A percentile compares a stretch with the other conserved stretches of the same genome.
Evolutionary conservation across 2,329 filamentous ascomycete species (phyloP).

Genomic region (Alternaria incomplexa): DNA sequence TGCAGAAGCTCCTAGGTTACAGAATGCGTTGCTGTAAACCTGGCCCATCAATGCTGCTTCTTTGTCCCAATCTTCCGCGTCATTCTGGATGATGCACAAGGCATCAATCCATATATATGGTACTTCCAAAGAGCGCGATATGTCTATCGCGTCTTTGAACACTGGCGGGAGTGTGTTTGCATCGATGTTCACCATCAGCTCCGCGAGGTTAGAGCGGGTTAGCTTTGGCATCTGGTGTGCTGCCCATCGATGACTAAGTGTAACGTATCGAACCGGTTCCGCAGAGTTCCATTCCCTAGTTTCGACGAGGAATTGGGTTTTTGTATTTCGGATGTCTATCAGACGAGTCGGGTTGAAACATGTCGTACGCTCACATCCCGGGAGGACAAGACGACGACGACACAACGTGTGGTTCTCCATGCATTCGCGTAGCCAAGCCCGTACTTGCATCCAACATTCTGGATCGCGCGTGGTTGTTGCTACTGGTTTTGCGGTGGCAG

Average conservation of each 20-base stretch:
- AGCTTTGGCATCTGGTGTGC: background rate
- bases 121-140: background rate
- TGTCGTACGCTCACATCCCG: background rate
- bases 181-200: background rate
- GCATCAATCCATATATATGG: background rate
- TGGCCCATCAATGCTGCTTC: background rate
- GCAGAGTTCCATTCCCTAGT: background rate
- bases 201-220: background rate
- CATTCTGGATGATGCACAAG: background rate
- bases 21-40: background rate
- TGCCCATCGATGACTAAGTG: background rate
- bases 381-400: background rate
- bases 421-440: background rate
- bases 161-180: background rate
- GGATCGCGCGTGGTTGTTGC: background rate
- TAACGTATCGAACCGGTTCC: background rate
- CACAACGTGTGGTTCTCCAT: background rate
- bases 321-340: background rate
- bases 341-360: background rate
- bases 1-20: background rate
- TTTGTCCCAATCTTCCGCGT: background rate
- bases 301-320: background rate
- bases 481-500: background rate
- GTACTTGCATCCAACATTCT: background rate
- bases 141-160: background rate